Evolutionary conservation across 2,329 filamentous ascomycete genomes (phyloP), one percentile per base, ranked within the genome.

Genomic region (Thielaviopsis musarum): DNA sequence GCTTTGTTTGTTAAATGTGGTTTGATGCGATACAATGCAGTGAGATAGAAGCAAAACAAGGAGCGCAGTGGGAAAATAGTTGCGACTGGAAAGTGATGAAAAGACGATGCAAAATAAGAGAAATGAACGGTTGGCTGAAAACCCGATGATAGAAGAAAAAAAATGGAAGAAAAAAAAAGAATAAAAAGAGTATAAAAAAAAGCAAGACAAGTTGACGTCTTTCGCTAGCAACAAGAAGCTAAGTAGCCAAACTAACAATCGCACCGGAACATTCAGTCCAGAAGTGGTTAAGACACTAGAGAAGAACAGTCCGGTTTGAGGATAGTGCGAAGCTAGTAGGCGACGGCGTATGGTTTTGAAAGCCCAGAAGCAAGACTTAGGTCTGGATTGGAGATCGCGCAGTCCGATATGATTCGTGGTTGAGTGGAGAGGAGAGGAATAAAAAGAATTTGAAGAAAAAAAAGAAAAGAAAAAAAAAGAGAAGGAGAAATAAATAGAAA

Each of bases 301-400:
- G 48, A 45, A 28, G 22, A 59, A 10, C 30, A 34, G 30, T 49
- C 30, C 41, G 51, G 41, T 56, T 38, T 48, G 49, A 57, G 19
- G 30, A 58, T 61, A 57, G 56, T 52, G 52, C 21, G 59, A 61
- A 55, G 57, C 56, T 61, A 56, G 54, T 49, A 38, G 41, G 49
- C 60, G 48, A 24, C 54, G 34, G 45, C 52, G 60, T 52, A 26
- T 41, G 13, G 45, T 54, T 51, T 28, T 28, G 28, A 26, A 12
- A 45, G 30, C 28, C 12, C n/a, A 51, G 24, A 22, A 57, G 30
- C 45, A 26, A n/a, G 24, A 57, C 24, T 51, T 24, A 22, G 34
- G 13, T 19, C 34, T 26, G 52, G 38, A 15, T 30, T 54, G 17
- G 41, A 52, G 52, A 59, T 59, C 52, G 58, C 58, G 52, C 28